phyloP scores from a whole-genome alignment of 495 filamentous ascomycete species.

The Penicillium mononematosum region DNA sequence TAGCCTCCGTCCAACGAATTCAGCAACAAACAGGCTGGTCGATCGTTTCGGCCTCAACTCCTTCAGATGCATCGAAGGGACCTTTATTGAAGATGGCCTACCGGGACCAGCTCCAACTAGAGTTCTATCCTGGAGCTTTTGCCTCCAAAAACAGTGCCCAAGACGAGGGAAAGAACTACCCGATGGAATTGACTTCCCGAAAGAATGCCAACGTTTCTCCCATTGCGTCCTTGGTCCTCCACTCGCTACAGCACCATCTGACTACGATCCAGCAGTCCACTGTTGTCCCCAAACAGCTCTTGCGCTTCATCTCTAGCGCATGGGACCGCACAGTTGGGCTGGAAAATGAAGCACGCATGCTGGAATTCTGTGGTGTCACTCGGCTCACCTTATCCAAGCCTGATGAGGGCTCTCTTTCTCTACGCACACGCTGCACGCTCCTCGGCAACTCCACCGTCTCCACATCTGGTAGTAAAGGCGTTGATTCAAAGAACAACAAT shows the following conservation, averaged over 20 bases:
- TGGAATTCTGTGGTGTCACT: constrained; percentile 48
- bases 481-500: constrained; percentile 17
- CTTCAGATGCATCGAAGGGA: constrained; percentile 32
- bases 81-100: constrained; percentile 76
- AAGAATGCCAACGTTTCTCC: constrained; percentile 30
- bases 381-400: constrained; percentile 38
- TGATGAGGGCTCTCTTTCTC: constrained; percentile 27
- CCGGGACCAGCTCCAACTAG: constrained; percentile 69
- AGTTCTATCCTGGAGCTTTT: constrained; percentile 68
- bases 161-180: constrained; percentile 22
- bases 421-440: constrained; percentile 43
- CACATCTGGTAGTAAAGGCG: constrained; percentile 19
- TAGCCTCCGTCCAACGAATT: constrained; percentile 65
- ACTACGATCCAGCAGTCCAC: constrained; percentile 33
- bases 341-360: constrained; percentile 48
- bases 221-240: constrained; percentile 39
- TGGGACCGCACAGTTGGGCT: constrained; percentile 42
- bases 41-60: constrained; percentile 59
- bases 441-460: constrained; percentile 26
- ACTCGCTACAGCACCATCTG: constrained; percentile 37
- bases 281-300: constrained; percentile 35
- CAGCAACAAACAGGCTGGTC: constrained; percentile 76
- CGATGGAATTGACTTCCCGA: constrained; percentile 32
- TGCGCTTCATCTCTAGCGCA: constrained; percentile 41
- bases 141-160: constrained; percentile 19